Conservation (phyloP, 306 rosid species). For the Quercus bicolor region DNA sequence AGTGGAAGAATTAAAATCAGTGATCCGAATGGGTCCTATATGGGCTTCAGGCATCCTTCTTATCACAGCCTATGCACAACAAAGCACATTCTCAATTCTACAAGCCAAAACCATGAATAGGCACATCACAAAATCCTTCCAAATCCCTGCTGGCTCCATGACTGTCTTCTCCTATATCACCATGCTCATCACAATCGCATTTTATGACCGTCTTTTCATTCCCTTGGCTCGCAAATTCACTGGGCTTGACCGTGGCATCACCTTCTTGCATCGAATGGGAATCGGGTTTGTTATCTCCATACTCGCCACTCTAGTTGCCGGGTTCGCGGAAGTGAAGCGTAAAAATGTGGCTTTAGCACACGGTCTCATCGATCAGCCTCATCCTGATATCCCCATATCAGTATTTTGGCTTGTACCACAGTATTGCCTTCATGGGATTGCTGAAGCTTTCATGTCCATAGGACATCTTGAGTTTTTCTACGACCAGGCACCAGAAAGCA, state of each 20-base stretch:
- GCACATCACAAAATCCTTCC: slow-evolving; percentile 50
- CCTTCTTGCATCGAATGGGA: slow-evolving; percentile 80
- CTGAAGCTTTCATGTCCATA: slow-evolving; percentile 94
- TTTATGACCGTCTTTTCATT: slow-evolving; percentile 69
- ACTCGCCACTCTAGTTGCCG: slow-evolving; percentile 71
- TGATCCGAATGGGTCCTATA: slow-evolving; percentile 90
- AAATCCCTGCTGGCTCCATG: slow-evolving; percentile 96
- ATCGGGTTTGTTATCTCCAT: slow-evolving; percentile 73
- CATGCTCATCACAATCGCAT: slow-evolving; percentile 70
- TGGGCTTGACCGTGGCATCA: slow-evolving; percentile 83
- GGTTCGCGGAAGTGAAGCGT: slow-evolving; percentile 66
- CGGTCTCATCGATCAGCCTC: slow-evolving; percentile 43
- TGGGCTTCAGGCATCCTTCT: slow-evolving; percentile 93
- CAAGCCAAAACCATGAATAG: slow-evolving; percentile 92
- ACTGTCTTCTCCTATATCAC: slow-evolving; percentile 54
- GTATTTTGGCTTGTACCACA: slow-evolving; percentile 91
- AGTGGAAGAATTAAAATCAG: slow-evolving; percentile 77
- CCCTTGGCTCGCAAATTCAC: slow-evolving; percentile 60
- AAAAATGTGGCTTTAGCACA: slow-evolving; percentile 48
- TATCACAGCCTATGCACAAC: slow-evolving; percentile 89
- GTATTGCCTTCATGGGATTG: slow-evolving; percentile 83
- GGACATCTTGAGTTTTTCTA: slow-evolving; percentile 93
- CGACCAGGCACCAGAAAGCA: slow-evolving; percentile 91
- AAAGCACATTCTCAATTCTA: slow-evolving; percentile 70
- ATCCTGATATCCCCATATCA: slow-evolving; percentile 57